phyloP scores from a whole-genome alignment of 1,284 basidiomycete species.

The Pisolithus thermaeus region DNA sequence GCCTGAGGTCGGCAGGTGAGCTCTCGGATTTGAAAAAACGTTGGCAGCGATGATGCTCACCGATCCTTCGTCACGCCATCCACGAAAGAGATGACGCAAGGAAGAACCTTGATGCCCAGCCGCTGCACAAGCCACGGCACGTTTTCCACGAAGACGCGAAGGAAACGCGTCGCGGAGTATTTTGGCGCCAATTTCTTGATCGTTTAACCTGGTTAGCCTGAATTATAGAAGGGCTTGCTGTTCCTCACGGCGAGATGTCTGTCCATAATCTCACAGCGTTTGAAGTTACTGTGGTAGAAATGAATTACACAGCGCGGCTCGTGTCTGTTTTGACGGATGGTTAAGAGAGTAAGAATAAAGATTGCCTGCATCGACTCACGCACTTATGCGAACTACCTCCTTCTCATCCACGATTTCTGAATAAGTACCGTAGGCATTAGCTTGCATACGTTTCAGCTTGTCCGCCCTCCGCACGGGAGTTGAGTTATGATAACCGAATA shows the following conservation, averaged over 20 bases:
- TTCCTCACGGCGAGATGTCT: conserved; percentile 74
- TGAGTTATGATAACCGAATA: background rate
- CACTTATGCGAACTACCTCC: conserved; percentile 77
- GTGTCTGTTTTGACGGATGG: conserved; percentile 41
- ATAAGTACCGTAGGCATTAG: conserved; percentile 68
- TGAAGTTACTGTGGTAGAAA: conserved; percentile 92
- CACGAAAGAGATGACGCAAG: conserved; percentile 89
- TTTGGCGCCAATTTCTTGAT: conserved; percentile 79
- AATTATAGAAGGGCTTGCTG: background rate
- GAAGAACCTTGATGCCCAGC: conserved; percentile 86
- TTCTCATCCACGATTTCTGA: conserved; percentile 85
- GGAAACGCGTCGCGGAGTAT: conserved; percentile 86
- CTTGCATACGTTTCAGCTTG: conserved; percentile 56
- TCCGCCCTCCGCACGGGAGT: conserved; percentile 46
- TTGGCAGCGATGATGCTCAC: conserved; percentile 35
- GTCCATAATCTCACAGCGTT: conserved; percentile 94
- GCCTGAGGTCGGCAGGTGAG: conserved; percentile 37
- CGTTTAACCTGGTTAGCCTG: conserved; percentile 8
- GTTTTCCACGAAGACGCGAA: conserved; percentile 89
- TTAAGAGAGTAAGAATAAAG: background rate
- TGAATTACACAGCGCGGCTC: conserved; percentile 84
- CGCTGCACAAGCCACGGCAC: conserved; percentile 92
- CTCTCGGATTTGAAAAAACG: background rate
- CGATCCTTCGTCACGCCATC: conserved; percentile 84
- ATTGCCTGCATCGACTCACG: conserved; percentile 52